These are phyloP conservation scores for Crataegus laevigata DNA, from an alignment of 306 rosid species.

Conservation along the genomic window DNA sequence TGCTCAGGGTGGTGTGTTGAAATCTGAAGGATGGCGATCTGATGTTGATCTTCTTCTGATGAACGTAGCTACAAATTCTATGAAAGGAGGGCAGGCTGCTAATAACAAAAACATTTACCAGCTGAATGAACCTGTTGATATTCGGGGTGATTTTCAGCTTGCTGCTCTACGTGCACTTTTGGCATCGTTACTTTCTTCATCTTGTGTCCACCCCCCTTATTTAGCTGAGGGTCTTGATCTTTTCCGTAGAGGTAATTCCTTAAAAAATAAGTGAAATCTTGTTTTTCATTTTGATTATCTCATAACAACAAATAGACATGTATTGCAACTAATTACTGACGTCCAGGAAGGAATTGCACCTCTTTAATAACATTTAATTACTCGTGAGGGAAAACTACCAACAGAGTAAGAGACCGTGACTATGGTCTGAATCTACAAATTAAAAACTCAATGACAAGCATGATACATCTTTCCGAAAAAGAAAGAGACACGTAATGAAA, in stretches of 20 bases:
- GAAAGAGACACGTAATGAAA: not conserved
- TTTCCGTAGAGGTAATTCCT: constrained; percentile 59
- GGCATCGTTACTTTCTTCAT: constrained; percentile 71
- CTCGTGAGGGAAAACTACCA: not conserved
- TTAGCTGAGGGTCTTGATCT: constrained; percentile 82
- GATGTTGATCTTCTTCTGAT: constrained; percentile 58
- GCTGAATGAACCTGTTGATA: constrained; percentile 33
- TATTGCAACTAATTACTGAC: not conserved
- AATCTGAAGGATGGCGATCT: constrained; percentile 53
- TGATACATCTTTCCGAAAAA: not conserved
- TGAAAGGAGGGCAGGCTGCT: constrained; percentile 35
- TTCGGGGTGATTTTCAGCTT: constrained; percentile 54
- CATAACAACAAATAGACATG: not conserved
- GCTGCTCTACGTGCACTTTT: constrained; percentile 69
- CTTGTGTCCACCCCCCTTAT: constrained; percentile 44
- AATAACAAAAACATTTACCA: constrained; percentile 41
- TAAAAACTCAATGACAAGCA: not conserved
- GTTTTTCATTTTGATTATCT: not conserved
- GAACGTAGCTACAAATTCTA: constrained; percentile 37
- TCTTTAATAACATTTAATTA: not conserved
- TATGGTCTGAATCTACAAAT: not conserved
- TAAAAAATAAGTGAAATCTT: not conserved
- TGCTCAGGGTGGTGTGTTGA: constrained; percentile 65
- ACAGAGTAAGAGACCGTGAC: not conserved
- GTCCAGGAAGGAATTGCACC: not conserved